Evolutionary conservation across 495 filamentous ascomycete genomes (phyloP), one percentile per base, ranked within the genome.

Genomic region (Choiromyces venosus): DNA sequence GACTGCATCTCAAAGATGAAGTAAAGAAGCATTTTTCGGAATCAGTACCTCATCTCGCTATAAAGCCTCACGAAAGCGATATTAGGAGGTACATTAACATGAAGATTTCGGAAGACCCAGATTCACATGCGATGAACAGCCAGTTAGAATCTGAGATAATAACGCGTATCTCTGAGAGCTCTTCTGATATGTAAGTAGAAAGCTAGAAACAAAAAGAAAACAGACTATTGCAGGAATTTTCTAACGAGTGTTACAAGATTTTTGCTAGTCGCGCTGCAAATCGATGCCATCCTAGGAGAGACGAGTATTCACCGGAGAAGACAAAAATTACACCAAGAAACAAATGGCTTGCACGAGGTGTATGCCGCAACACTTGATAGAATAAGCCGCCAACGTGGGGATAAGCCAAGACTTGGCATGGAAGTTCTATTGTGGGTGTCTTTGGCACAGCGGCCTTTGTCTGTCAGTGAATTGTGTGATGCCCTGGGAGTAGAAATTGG

Each of bases 101-200:
- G 35, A 69, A 61, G 25, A 71, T 69, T 19, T n/a, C 35, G 21
- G n/a, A 46, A 18, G n/a, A 76, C n/a, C 68, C 25, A 39, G 66
- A 40, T 38, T 46, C 36, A 35, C 37, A 35, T 70, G 72, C 25
- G 3, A 73, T 52, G 67, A 72, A 46, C 5, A 21, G 19, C 42
- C 19, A 46, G 42, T 46, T 46, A 7, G 42, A 46, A 46, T 46
- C 42, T 19, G 44, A 65, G 46, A 66, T 76, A 37, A 37, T 76
- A 9, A 46, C 74, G 7, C 39, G 67, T 37, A 33, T 73, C 56
- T 39, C 37, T 61, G 44, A 37, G 18, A 66, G 36, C 37, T 56
- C 42, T 12, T 16, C 69, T 1, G 74, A 71, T 21, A 73, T 73
- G 74, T 73, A 65, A 69, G 74, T 52, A 64, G 18, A 19, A 29